A percentile compares a stretch with the other conserved stretches of the same genome.
These are phyloP conservation scores for Aspergillus tanneri DNA, from an alignment of 2,329 filamentous ascomycete species.

Conservation along the genomic window DNA sequence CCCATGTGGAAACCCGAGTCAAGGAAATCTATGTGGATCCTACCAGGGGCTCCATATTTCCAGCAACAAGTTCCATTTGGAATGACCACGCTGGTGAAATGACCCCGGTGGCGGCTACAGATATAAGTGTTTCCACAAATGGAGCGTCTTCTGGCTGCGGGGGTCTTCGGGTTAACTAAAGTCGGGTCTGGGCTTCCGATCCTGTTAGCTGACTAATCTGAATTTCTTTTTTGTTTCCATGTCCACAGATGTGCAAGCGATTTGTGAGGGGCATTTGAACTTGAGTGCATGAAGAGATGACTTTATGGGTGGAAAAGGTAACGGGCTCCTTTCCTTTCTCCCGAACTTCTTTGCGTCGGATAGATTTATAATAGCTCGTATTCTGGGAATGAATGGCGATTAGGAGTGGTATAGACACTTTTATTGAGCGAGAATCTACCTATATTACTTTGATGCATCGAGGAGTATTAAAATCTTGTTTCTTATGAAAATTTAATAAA, in stretches of 20 bases:
- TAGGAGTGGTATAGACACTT: background rate
- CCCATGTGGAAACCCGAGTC: slow-evolving; percentile 30
- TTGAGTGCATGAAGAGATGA: background rate
- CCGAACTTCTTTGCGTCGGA: background rate
- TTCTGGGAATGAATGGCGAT: background rate
- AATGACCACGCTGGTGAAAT: slow-evolving; percentile 17
- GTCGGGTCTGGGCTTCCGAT: background rate
- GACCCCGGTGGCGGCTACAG: slow-evolving; percentile 12
- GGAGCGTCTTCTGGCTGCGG: background rate
- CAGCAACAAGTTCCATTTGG: slow-evolving; percentile 32
- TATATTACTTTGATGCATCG: no score
- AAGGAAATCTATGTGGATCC: slow-evolving; percentile 20
- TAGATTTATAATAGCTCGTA: slow-evolving; percentile 5
- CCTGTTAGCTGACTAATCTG: background rate
- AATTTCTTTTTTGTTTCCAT: background rate
- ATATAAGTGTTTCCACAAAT: background rate
- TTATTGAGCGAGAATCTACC: no score
- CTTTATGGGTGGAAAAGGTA: slow-evolving; percentile 13
- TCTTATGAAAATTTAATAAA: no score
- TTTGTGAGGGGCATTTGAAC: background rate
- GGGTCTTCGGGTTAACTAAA: background rate
- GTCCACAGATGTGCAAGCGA: no score
- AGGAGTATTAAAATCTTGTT: no score
- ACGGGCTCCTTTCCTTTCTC: slow-evolving; percentile 3
- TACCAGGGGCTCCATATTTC: slow-evolving; percentile 30